Evolutionary conservation across 2,329 filamentous ascomycete species (phyloP).

Genomic region (Aspergillus pseudoglaucus): DNA sequence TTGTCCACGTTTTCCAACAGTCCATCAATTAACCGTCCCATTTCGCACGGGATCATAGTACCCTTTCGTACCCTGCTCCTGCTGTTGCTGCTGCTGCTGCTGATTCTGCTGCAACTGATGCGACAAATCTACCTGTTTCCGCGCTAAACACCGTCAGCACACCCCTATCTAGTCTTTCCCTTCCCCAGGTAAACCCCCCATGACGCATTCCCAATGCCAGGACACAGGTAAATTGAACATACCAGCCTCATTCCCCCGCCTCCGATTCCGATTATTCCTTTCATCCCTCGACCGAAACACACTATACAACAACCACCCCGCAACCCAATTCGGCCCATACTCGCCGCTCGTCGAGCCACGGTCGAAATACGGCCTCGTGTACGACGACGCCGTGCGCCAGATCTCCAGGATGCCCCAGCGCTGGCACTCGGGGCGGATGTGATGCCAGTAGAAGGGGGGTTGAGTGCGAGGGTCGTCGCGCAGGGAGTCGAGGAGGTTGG

Average conservation of each 20-base stretch:
- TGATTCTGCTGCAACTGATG: too few species aligned
- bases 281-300: constrained; percentile 43
- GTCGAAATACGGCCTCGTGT: constrained; percentile 35
- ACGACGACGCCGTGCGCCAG: constrained; percentile 33
- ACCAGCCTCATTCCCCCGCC: constrained; percentile 26
- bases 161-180: too few species aligned
- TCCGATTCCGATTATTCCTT: constrained; percentile 41
- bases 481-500: constrained; percentile 35
- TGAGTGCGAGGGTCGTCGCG: constrained; percentile 30
- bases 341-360: constrained; percentile 36
- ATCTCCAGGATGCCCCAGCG: constrained; percentile 38
- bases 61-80: constrained; percentile 24
- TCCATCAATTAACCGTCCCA: constrained; percentile 15
- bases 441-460: constrained; percentile 43
- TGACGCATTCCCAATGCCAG: neutral
- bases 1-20: neutral
- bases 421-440: constrained; percentile 39
- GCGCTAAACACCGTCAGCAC: neutral
- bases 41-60: constrained; percentile 40
- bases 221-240: constrained; percentile 3
- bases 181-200: neutral
- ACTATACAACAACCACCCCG: constrained; percentile 42
- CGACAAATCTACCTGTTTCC: constrained; percentile 14
- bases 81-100: too few species aligned
- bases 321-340: constrained; percentile 42